Base-by-base conservation (phyloP, 2,329 filamentous ascomycete genomes). In the Atkinsonella texensis region DNA sequence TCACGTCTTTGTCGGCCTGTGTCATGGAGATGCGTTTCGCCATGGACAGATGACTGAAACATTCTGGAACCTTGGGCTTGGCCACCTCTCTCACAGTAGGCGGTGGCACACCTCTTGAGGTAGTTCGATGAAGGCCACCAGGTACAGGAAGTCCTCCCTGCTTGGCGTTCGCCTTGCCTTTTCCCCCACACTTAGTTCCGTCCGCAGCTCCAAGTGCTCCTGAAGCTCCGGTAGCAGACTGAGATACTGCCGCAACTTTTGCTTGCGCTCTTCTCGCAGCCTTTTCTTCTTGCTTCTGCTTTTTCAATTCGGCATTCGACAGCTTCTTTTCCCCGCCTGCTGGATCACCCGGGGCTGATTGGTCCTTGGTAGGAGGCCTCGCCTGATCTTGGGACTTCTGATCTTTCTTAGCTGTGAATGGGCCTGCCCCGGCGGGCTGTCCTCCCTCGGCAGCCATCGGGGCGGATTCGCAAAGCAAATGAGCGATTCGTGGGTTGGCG, bases 281-380 rank as follows among this genome's bases (percentile, higher is more conserved):
- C 72, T 96, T 97, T 66, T 96, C 91, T 33, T 88, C 90, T 67
- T 95, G 91, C 55, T 85, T 85, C 65, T 81, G 83, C 62, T 90
- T 91, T 71, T 97, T 97, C 62, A 95, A 65, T 68, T 95, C 86
- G 18, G 88, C 89, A 38, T 78, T 77, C 1, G 85, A 81, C 33
- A 87, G 72, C 65, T 87, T 86, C 60, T 73, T 73, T 52, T 71
- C 70, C 7, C 48, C 53, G 51, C 62, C 65, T n/a, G 54, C 46
- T 41, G 55, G 57, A 48, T 38, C 52, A 42, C 7, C 33, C 32
- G 45, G 47, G 10, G 49, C 48, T 17, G 54, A 17, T 46, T 54
- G 54, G 39, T 58, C 58, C 52, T 65, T 65, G 46, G 54, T 15
- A 33, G 61, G 57, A 7, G 39, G 11, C 35, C 41, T 20, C 18